Base-by-base conservation (phyloP, 352 stramenopile species). In the Nannochloropsis limnetica region DNA sequence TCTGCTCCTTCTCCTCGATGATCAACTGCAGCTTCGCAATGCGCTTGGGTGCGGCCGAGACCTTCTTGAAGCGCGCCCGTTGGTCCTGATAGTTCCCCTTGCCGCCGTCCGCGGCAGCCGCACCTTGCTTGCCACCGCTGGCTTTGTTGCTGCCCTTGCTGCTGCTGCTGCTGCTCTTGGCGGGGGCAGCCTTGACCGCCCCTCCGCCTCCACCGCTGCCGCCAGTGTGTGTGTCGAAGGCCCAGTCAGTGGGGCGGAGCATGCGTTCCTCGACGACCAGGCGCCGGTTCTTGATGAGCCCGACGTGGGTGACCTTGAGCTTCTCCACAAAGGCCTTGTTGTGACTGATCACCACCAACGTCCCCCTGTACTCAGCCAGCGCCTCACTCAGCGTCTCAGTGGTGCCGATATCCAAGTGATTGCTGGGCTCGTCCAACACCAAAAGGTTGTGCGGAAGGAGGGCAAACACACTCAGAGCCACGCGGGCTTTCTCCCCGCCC, bases 381-480 rank as follows among this genome's bases (percentile, higher is more conserved):
- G 91, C 92, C 54, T 92, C 89, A 87, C 98, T 95, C 20, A 99
- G 90, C 95, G 95, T 99, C 83, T 95, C 90, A 27, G 99, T 95
- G 54, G 91, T 96, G 82, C 97, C 93, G 20, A 97, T 90, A 88
- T 97, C 95, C 87, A 89, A 80, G 82, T 95, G 91, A 84, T 95
- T 94, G 17, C 90, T 93, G 15, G 90, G 91, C 85, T 95, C 91
- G 84, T 95, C 90, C 17, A 92, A 84, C 15, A 92, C 84, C 20
- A 95, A 86, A 37, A 95, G 85, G 85, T 95, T 93, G 81, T 88
- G 90, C 2, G 92, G 87, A 68, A 94, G 91, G 27, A 94, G 87
- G 14, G 88, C 86, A 85, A 95, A 94, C 84, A 92, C 91, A 5
- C 90, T 90, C 31, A 97, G 86, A 3, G 91, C 91, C 17, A 95